These are phyloP conservation scores for Grosmannia serpens DNA, from an alignment of 2,329 filamentous ascomycete species.

Conservation along the genomic window DNA sequence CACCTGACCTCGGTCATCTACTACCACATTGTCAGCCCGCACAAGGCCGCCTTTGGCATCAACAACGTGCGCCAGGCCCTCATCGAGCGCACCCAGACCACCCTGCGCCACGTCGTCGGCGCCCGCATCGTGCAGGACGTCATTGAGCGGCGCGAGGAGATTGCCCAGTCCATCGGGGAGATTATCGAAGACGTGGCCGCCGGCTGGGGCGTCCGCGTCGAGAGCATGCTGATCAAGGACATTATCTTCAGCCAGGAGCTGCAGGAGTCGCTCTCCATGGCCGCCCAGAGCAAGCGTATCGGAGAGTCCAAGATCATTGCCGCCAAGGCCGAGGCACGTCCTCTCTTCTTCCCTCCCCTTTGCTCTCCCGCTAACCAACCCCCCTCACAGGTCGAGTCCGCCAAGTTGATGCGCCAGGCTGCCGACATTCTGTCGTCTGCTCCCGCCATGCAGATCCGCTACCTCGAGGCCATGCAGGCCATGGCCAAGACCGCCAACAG, in stretches of 20 bases:
- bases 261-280: slow-evolving; percentile 95
- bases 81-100: slow-evolving; percentile 95
- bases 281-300: slow-evolving; percentile 94
- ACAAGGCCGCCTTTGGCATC: slow-evolving; percentile 96
- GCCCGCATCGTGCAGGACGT: slow-evolving; percentile 94
- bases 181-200: slow-evolving; percentile 94
- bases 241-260: slow-evolving; percentile 94
- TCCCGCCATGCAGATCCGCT: slow-evolving; percentile 95
- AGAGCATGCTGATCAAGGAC: slow-evolving; percentile 99
- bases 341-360: not conserved
- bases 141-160: slow-evolving; percentile 94
- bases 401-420: slow-evolving; percentile 86
- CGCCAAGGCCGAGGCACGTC: slow-evolving; percentile 63
- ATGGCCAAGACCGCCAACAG: slow-evolving; percentile 91
- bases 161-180: slow-evolving; percentile 87
- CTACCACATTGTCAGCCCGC: slow-evolving; percentile 91
- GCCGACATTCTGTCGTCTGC: slow-evolving; percentile 87
- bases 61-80: slow-evolving; percentile 91
- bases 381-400: slow-evolving; percentile 59
- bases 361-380: slow-evolving; percentile 14
- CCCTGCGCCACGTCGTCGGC: slow-evolving; percentile 83
- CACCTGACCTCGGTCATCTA: slow-evolving; percentile 96
- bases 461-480: slow-evolving; percentile 95
- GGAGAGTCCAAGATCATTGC: slow-evolving; percentile 98
- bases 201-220: slow-evolving; percentile 91